These are phyloP conservation scores for Ophiorrhiza pumila DNA, from an alignment of 257 asterid genomes.

Conservation along the genomic window DNA sequence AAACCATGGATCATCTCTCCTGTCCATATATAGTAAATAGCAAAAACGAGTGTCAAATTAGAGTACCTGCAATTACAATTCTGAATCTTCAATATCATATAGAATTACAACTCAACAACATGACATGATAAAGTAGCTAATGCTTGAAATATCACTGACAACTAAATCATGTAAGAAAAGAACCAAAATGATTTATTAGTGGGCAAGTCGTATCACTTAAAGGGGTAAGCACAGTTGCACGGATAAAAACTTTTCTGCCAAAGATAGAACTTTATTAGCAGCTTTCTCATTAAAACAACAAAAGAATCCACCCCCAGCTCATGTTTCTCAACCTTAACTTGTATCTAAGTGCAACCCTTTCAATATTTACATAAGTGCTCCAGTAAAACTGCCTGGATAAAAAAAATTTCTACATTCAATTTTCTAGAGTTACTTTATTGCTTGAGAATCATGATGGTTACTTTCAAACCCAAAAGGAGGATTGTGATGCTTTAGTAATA, in stretches of 20 bases:
- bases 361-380: not conserved
- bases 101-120: not conserved
- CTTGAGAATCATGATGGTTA: too few species aligned
- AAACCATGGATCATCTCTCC: conserved; percentile 92
- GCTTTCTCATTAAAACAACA: not conserved
- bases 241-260: not conserved
- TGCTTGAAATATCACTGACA: not conserved
- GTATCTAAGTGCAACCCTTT: not conserved
- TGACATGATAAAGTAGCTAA: not conserved
- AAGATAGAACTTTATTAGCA: not conserved
- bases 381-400: not conserved
- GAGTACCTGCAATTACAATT: not conserved
- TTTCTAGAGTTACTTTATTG: not conserved
- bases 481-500: not conserved
- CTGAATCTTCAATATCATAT: not conserved
- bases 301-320: not conserved
- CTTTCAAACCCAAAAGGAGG: too few species aligned
- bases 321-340: not conserved
- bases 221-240: not conserved
- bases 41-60: not conserved
- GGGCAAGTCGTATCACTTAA: not conserved
- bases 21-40: conserved; percentile 31
- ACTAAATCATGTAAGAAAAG: not conserved
- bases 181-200: not conserved
- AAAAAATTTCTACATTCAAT: not conserved